Evolutionary conservation across 768 basidiomycete species (phyloP), one percentile per base, ranked within the genome.

Genomic region (Exidia glandulosa): DNA sequence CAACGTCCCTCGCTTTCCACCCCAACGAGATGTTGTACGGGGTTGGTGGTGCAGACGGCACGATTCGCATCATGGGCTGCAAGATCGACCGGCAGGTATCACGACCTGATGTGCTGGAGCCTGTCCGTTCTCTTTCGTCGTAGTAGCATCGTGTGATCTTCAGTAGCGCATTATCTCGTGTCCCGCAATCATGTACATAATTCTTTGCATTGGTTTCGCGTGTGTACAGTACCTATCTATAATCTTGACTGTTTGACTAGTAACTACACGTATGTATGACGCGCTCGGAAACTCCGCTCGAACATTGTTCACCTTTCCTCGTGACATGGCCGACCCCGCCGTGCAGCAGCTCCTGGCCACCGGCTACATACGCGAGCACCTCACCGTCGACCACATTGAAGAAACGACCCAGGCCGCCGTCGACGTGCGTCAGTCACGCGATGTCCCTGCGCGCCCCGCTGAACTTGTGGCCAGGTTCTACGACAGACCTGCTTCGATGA

Each of bases 1-100:
- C 73, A 60, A 84, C 81, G 48, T 84, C 86, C 32, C 73, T 92
- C 56, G 76, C 79, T 2, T 94, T 93, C 78, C 91, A 94, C 68
- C 90, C 91, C 13, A 78, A 82, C 62, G 88, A 94, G 70, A 92
- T 93, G 91, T 69, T 93, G 63, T 88, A 83, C 65, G 87, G 82
- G 19, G 69, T 85, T 16, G 89, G 89, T 9, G 80, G 81, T 48
- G 79, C 85, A 56, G 89, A 92, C 69, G 89, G 90, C 16, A 77
- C 70, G 12, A 62, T 69, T 19, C 61, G 66, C 25, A 30, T 67
- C 16, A 31, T 60, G 27, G 63, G 63, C 27, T 63, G 62, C 50
- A 63, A 57, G 34, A 52, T 63, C 16, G 56, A 54, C 9, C 25
- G 25, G 27, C 50, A 54, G 25, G 27, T 27, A 23, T 14, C 41